Conservation (phyloP, 306 rosid species). For the Begonia fuchsioides region DNA sequence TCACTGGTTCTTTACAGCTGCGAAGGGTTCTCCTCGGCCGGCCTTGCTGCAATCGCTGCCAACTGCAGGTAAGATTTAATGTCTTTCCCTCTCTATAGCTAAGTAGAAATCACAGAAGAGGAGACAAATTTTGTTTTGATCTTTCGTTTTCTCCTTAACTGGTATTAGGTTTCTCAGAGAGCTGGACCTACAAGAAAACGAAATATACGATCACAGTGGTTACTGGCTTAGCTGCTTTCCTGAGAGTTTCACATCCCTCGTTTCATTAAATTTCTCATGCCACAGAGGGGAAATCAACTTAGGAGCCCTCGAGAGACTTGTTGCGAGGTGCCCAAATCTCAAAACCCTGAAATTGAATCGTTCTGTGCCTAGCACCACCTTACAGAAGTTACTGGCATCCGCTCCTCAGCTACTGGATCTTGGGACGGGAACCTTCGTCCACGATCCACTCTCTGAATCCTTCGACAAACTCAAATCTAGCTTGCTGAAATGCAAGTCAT, state of each 20-base stretch:
- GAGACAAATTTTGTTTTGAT: background rate
- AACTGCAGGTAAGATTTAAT: constrained; percentile 48
- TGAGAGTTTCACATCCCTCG: constrained; percentile 51
- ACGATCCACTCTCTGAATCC: constrained; percentile 29
- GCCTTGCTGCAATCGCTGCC: constrained; percentile 68
- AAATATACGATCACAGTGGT: constrained; percentile 54
- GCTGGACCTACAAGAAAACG: constrained; percentile 83
- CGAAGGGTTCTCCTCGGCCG: constrained; percentile 74
- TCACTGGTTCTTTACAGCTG: constrained; percentile 64
- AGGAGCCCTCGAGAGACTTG: constrained; percentile 60
- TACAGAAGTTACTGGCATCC: constrained; percentile 32
- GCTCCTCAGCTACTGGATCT: constrained; percentile 61
- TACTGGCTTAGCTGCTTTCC: constrained; percentile 82
- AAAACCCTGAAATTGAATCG: constrained; percentile 52
- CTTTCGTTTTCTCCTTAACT: background rate
- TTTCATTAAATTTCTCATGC: constrained; percentile 68
- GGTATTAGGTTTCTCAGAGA: constrained; percentile 46
- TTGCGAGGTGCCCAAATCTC: constrained; percentile 70
- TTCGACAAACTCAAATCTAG: constrained; percentile 23
- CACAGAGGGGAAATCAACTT: constrained; percentile 52
- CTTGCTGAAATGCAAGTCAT: constrained; percentile 34
- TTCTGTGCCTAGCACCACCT: constrained; percentile 37
- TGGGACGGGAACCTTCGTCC: constrained; percentile 47
- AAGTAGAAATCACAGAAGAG: background rate
- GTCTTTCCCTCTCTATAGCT: background rate